phyloP scores from a whole-genome alignment of 768 basidiomycete species.

The Hemileccinum impolitum region DNA sequence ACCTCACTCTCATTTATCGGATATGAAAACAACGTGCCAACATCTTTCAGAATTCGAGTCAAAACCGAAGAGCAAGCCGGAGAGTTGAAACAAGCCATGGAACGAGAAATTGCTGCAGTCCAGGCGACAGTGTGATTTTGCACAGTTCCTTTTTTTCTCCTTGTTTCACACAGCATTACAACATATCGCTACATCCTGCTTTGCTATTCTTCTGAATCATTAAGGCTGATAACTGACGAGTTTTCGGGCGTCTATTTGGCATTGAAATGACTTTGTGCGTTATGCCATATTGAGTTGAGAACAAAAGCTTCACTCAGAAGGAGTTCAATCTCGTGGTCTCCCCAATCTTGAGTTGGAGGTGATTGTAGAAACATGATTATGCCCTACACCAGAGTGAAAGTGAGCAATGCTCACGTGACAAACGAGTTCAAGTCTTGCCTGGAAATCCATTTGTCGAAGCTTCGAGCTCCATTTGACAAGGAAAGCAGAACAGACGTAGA shows the following conservation, averaged over 20 bases:
- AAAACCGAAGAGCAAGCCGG: conserved; percentile 56
- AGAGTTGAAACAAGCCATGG: conserved; percentile 55
- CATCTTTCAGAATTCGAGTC: conserved; percentile 60
- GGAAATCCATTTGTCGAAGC: conserved; percentile 96
- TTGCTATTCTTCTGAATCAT: conserved; percentile 11
- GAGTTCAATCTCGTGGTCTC: conserved; percentile 93
- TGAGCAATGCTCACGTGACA: neutral
- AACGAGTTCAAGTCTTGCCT: conserved; percentile 50
- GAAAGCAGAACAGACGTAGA: conserved; percentile 98
- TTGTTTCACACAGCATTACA: conserved; percentile 21
- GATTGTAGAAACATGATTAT: conserved; percentile 99
- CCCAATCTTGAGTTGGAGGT: conserved; percentile 89
- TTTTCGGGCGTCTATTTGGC: conserved; percentile 38
- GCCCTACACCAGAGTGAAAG: conserved; percentile 48
- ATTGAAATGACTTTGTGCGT: conserved; percentile 83
- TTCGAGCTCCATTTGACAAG: conserved; percentile 94
- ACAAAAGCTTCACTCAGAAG: conserved; percentile 95
- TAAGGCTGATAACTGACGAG: neutral
- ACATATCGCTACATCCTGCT: conserved; percentile 22
- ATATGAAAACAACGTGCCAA: conserved; percentile 53
- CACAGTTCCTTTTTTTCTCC: neutral
- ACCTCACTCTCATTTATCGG: conserved; percentile 65
- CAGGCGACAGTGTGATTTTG: conserved; percentile 18
- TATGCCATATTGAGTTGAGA: conserved; percentile 88
- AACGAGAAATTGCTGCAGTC: conserved; percentile 56